Conservation (phyloP, 257 asterid genomes). For the Fraxinus americana region DNA sequence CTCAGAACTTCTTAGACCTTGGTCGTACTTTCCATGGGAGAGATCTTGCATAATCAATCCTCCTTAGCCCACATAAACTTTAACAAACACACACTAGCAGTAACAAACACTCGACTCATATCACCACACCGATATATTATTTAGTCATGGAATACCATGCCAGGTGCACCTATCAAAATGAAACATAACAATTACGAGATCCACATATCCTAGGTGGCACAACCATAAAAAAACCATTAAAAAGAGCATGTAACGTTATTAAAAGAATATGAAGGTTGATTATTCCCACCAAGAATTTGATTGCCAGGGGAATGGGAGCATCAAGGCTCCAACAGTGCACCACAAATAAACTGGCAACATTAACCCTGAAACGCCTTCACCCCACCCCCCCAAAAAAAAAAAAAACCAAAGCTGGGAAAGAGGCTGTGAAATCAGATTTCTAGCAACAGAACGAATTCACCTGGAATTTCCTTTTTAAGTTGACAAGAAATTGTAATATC, state of each 20-base stretch:
- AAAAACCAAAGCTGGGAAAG: background rate
- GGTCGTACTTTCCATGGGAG: background rate
- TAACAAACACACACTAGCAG: no score
- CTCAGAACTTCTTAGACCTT: background rate
- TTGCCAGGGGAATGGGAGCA: background rate
- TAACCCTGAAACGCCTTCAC: background rate
- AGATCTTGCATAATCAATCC: background rate
- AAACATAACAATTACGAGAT: background rate
- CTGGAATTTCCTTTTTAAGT: background rate
- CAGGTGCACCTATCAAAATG: background rate
- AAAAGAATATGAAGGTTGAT: background rate
- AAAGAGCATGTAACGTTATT: background rate
- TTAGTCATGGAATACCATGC: background rate
- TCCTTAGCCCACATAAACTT: background rate
- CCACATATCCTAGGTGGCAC: background rate
- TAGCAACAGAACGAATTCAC: background rate
- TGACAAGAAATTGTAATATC: background rate
- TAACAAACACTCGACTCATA: background rate
- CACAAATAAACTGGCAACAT: background rate
- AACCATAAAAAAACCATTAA: background rate
- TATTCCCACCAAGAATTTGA: background rate
- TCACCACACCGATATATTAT: background rate
- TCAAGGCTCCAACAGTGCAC: background rate
- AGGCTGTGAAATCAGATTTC: background rate
- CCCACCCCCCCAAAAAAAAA: no score